Evolutionary conservation across 208 protist species (phyloP).

Genomic region (Blastocrithidia nonstop): DNA sequence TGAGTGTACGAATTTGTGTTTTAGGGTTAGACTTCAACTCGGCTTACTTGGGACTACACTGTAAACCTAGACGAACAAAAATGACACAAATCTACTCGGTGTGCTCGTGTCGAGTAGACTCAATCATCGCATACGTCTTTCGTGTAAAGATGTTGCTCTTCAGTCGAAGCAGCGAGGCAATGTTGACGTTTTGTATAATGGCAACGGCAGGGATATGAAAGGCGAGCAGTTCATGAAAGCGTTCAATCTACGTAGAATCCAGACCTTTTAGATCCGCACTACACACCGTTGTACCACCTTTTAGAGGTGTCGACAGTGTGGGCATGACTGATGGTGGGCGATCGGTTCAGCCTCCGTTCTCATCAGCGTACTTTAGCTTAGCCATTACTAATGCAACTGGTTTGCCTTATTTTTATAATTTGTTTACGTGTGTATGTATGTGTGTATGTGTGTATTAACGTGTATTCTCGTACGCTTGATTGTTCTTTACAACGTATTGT

Average conservation of each 20-base stretch:
- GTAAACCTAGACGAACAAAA: constrained; percentile 39
- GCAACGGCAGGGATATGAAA: constrained; percentile 31
- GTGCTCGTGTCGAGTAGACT: constrained; percentile 32
- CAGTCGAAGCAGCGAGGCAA: constrained; percentile 21
- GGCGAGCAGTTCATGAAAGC: constrained; percentile 31
- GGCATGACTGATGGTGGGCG: constrained; percentile 11
- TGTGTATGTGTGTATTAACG: constrained; percentile 1
- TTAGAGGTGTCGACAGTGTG: not conserved
- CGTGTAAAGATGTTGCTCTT: constrained; percentile 29
- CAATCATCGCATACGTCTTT: constrained; percentile 55
- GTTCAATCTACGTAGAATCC: constrained; percentile 26
- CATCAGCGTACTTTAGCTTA: constrained; percentile 64
- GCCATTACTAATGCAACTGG: no score
- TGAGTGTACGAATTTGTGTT: constrained; percentile 13
- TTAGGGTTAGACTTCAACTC: constrained; percentile 27
- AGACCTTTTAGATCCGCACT: constrained; percentile 40
- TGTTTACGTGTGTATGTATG: not conserved
- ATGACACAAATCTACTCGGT: constrained; percentile 37
- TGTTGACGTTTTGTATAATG: constrained; percentile 46
- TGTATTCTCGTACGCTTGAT: not conserved
- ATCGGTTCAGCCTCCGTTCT: constrained; percentile 44
- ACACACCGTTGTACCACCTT: constrained; percentile 14
- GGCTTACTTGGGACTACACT: constrained; percentile 36
- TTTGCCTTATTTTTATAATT: no score
- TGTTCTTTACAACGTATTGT: not conserved